Base-by-base conservation (phyloP, 2,329 filamentous ascomycete genomes). In the Pestalotiopsis sp. region DNA sequence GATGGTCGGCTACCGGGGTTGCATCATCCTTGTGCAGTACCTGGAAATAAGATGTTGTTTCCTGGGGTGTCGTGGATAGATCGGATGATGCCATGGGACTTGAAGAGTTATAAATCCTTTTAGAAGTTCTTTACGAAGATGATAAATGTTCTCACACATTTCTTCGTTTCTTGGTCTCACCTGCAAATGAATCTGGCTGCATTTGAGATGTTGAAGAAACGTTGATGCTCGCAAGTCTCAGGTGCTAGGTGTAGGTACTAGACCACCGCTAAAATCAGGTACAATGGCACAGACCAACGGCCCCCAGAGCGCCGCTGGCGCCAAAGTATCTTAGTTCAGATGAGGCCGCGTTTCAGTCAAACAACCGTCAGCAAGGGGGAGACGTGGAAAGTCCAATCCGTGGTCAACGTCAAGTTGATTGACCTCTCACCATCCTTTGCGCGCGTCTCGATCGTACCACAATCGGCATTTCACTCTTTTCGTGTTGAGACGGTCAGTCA, bases 311-410 rank as follows among this genome's bases (percentile, higher is more conserved):
- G 6, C 31, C 7, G 27, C 31, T 38, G 27, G 59, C 14, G 59
- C 14, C 0, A 25, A 36, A n/a, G 58, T 12, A 62, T 62, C 59
- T 62, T 31, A 36, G 12, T 39, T 39, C 31, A 62, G 31, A 62
- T 62, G 59, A 62, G 31, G 27, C 27, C n/a, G 59, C 31, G 59
- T 62, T 62, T 62, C 59, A 62, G 17, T 64, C 61, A 64, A n/a
- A 45, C 20, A 49, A 64, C 38, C 13, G 39, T 27, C 39, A 49
- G 38, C 38, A 25, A 52, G 20, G 61, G 61, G 38, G 39, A 3
- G 45, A 52, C 45, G 45, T 52, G 45, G 45, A 17, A 36, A 52
- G 17, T 52, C n/a, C 45, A 52, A 23, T 52, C 25, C 14, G n/a
- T 39, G 25, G 57, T 9, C n/a, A 62, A 36, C 27, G 25, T 49